Evolutionary conservation across 331 rosid species (phyloP).

Genomic region (Dryas integrifolia): DNA sequence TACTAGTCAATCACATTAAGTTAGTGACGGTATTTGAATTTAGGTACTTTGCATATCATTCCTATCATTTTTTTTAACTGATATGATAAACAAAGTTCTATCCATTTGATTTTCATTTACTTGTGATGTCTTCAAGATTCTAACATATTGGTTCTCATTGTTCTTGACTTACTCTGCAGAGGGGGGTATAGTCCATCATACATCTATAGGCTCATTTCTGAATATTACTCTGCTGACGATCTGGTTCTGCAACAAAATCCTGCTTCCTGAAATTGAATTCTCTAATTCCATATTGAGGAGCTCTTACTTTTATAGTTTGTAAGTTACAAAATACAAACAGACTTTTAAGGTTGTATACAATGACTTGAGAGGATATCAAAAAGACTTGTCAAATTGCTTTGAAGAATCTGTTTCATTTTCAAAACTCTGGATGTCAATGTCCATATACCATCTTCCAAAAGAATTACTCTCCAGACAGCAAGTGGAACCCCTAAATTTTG

Average conservation of each 20-base stretch:
- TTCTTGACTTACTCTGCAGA: constrained; percentile 8
- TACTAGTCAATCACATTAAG: neutral
- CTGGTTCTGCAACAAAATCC: constrained; percentile 9
- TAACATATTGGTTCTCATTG: neutral
- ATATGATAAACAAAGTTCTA: neutral
- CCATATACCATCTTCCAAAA: too few species aligned
- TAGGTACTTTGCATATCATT: neutral
- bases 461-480: too few species aligned
- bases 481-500: too few species aligned
- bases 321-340: neutral
- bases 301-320: neutral
- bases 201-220: constrained; percentile 12
- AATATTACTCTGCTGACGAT: constrained; percentile 16
- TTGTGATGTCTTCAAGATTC: neutral
- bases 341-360: too few species aligned
- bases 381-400: too few species aligned
- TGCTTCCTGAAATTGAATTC: neutral
- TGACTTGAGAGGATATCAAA: too few species aligned
- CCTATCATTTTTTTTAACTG: neutral
- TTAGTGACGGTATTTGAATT: neutral
- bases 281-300: neutral
- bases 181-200: constrained; percentile 8
- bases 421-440: too few species aligned
- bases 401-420: too few species aligned
- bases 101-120: neutral